phyloP scores from a whole-genome alignment of 768 basidiomycete species.

The Lactarius indigo region DNA sequence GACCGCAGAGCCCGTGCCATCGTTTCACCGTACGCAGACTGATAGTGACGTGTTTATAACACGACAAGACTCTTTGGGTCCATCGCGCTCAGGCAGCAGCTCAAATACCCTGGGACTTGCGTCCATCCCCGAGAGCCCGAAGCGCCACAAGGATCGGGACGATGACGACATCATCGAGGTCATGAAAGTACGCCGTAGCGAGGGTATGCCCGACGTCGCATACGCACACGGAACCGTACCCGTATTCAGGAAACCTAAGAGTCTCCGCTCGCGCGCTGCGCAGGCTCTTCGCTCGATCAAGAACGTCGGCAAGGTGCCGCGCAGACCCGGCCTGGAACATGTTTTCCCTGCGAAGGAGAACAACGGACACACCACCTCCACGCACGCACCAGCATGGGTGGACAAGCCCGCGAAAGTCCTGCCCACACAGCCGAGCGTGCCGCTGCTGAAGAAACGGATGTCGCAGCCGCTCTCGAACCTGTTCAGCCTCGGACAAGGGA shows the following conservation, averaged over 20 bases:
- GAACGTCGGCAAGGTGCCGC: slow-evolving; percentile 31
- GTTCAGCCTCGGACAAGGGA: slow-evolving; percentile 27
- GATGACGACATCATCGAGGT: slow-evolving; percentile 37
- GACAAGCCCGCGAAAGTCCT: slow-evolving; percentile 22
- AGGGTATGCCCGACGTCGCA: slow-evolving; percentile 30
- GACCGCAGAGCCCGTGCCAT: slow-evolving; percentile 32
- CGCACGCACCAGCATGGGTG: not conserved
- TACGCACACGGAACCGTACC: slow-evolving; percentile 24
- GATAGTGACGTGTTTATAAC: slow-evolving; percentile 32
- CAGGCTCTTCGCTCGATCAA: slow-evolving; percentile 37
- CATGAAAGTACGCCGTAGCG: slow-evolving; percentile 34
- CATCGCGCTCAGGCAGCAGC: not conserved
- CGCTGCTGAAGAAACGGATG: slow-evolving; percentile 27
- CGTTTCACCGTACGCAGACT: slow-evolving; percentile 30
- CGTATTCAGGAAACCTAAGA: slow-evolving; percentile 32
- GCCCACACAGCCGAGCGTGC: slow-evolving; percentile 24
- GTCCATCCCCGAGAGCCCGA: slow-evolving; percentile 16
- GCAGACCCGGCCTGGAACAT: slow-evolving; percentile 20
- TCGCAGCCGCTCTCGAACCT: slow-evolving; percentile 32
- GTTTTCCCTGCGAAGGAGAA: slow-evolving; percentile 16
- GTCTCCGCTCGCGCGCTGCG: slow-evolving; percentile 34
- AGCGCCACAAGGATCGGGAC: slow-evolving; percentile 25
- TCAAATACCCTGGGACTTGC: slow-evolving; percentile 7
- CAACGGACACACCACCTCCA: not conserved
- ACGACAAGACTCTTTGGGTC: slow-evolving; percentile 24